A percentile compares a stretch with the other conserved stretches of the same genome.
Evolutionary conservation across 768 basidiomycete genomes (phyloP).

Genomic region (Russula sp.): DNA sequence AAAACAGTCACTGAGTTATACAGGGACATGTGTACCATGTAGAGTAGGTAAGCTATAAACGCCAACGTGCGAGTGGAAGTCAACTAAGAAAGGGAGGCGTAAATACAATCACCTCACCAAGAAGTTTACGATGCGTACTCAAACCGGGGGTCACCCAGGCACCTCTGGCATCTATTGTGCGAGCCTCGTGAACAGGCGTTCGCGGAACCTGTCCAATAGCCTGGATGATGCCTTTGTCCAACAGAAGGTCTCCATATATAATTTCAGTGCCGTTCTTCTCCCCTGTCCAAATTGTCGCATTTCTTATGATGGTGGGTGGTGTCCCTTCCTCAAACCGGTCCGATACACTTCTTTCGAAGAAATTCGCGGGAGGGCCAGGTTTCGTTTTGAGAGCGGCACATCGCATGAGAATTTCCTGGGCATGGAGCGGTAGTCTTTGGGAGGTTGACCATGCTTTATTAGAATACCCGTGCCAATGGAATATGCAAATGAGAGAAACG

Average conservation of each 20-base stretch:
- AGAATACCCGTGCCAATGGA: conserved; percentile 6
- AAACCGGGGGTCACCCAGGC: conserved; percentile 61
- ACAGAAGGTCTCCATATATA: conserved; percentile 52
- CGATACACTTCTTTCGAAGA: conserved; percentile 33
- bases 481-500: conserved; percentile 3
- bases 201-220: conserved; percentile 41
- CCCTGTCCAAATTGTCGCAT: conserved; percentile 63
- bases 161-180: conserved; percentile 51
- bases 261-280: conserved; percentile 47
- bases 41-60: conserved; percentile 53
- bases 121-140: conserved; percentile 31
- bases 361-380: conserved; percentile 29
- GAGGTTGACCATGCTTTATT: background rate
- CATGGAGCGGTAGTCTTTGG: conserved; percentile 24
- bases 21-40: conserved; percentile 31
- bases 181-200: conserved; percentile 35
- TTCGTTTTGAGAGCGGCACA: conserved; percentile 28
- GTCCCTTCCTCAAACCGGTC: conserved; percentile 66
- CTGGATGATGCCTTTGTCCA: conserved; percentile 60
- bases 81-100: conserved; percentile 25
- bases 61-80: conserved; percentile 64
- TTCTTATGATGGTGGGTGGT: conserved; percentile 57
- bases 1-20: background rate
- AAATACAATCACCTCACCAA: conserved; percentile 10
- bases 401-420: conserved; percentile 25